Conservation (phyloP, 2,329 filamentous ascomycete genomes). For the Pseudodiploospora longispora region DNA sequence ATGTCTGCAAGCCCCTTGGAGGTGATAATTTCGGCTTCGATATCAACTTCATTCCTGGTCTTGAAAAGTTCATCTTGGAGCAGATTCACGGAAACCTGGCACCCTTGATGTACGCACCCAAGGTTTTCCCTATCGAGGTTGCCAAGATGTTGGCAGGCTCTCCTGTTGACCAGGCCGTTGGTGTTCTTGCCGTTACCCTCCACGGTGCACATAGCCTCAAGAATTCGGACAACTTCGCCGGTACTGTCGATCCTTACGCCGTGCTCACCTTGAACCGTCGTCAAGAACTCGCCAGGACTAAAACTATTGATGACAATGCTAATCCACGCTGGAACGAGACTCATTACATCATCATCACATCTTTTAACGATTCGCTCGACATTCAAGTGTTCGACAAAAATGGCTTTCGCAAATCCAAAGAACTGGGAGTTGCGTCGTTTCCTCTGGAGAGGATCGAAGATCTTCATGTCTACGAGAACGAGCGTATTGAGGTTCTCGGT, state of each 20-base stretch:
- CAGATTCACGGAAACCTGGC: slow-evolving; percentile 90
- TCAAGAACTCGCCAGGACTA: slow-evolving; percentile 75
- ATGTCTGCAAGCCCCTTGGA: slow-evolving; percentile 94
- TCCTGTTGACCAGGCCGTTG: slow-evolving; percentile 90
- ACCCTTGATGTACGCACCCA: slow-evolving; percentile 97
- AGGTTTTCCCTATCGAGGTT: slow-evolving; percentile 96
- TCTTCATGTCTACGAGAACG: slow-evolving; percentile 69
- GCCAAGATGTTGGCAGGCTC: slow-evolving; percentile 96
- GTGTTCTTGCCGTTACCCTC: slow-evolving; percentile 83
- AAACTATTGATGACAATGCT: slow-evolving; percentile 73
- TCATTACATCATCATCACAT: slow-evolving; percentile 88
- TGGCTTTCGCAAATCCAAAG: slow-evolving; percentile 92
- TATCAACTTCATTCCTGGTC: slow-evolving; percentile 96
- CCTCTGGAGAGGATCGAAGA: slow-evolving; percentile 74
- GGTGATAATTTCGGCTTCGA: slow-evolving; percentile 95
- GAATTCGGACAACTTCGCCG: slow-evolving; percentile 89
- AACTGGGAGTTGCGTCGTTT: slow-evolving; percentile 82
- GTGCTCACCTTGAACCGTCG: slow-evolving; percentile 79
- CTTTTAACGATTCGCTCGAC: slow-evolving; percentile 79
- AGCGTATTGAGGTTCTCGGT: slow-evolving; percentile 73
- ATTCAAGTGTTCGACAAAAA: slow-evolving; percentile 88
- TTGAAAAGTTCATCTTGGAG: slow-evolving; percentile 89
- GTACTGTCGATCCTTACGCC: slow-evolving; percentile 85
- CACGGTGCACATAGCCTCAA: slow-evolving; percentile 89
- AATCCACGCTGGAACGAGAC: slow-evolving; percentile 96